Conservation (phyloP, 2,329 filamentous ascomycete genomes). For the Stachybotrys chlorohalonatus region DNA sequence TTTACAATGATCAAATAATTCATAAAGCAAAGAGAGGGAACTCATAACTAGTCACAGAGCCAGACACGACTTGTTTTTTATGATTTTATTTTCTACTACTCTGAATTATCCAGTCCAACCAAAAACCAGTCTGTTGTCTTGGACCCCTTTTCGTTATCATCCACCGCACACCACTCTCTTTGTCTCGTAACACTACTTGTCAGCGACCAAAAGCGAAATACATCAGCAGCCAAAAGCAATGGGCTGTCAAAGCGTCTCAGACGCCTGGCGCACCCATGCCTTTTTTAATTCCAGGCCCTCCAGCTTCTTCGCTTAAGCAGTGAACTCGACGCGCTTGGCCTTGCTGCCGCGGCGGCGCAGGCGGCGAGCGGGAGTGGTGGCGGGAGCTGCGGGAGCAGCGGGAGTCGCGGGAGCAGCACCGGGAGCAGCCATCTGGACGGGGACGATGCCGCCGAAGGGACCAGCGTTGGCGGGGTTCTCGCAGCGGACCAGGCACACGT, state of each 20-base stretch:
- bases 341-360: not conserved
- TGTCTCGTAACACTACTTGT: not conserved
- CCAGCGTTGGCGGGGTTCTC: slow-evolving; percentile 51
- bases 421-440: slow-evolving; percentile 36
- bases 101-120: not conserved
- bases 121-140: not conserved
- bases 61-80: not conserved
- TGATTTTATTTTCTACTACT: not conserved
- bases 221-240: not conserved
- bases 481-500: slow-evolving; percentile 55
- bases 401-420: not conserved
- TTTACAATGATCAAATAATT: not conserved
- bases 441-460: slow-evolving; percentile 53
- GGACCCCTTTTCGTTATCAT: not conserved
- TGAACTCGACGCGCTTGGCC: not conserved
- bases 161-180: not conserved
- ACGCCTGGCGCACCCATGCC: not conserved
- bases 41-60: too few relatives aligned
- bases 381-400: not conserved
- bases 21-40: too few relatives aligned
- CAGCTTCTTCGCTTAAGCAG: not conserved
- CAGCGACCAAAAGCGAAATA: not conserved
- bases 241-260: not conserved
- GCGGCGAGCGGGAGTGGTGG: not conserved
- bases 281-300: not conserved